phyloP scores from a whole-genome alignment of 768 basidiomycete species.

The Guyanaporus albipodus region DNA sequence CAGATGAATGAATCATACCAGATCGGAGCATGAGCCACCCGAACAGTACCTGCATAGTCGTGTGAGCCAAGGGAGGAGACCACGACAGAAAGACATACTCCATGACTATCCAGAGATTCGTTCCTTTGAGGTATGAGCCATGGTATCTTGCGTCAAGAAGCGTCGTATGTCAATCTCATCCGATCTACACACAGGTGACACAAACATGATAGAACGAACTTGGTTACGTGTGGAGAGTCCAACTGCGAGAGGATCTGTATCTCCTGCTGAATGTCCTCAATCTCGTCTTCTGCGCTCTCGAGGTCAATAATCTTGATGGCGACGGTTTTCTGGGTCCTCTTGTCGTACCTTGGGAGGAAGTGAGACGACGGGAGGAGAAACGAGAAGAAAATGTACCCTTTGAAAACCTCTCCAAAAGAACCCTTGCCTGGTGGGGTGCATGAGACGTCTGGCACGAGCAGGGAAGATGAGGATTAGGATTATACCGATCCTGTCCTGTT shows the following conservation, averaged over 20 bases:
- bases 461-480: slow-evolving; percentile 11
- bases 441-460: slow-evolving; percentile 18
- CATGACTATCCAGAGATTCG: slow-evolving; percentile 99
- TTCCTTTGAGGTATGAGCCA: slow-evolving; percentile 93
- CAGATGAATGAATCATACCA: slow-evolving; percentile 53
- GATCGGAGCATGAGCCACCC: slow-evolving; percentile 95
- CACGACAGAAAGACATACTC: slow-evolving; percentile 51
- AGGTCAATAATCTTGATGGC: slow-evolving; percentile 99
- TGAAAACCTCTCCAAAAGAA: slow-evolving; percentile 99
- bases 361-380: slow-evolving; percentile 5
- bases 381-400: slow-evolving; percentile 59
- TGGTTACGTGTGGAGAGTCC: slow-evolving; percentile 94
- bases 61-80: slow-evolving; percentile 8
- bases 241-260: slow-evolving; percentile 97
- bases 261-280: slow-evolving; percentile 99
- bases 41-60: slow-evolving; percentile 74
- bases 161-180: slow-evolving; percentile 30
- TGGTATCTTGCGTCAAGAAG: slow-evolving; percentile 64
- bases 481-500: slow-evolving; percentile 94
- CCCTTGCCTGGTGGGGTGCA: slow-evolving; percentile 72
- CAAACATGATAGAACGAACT: slow-evolving; percentile 50
- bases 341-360: slow-evolving; percentile 70
- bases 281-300: slow-evolving; percentile 98
- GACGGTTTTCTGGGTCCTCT: slow-evolving; percentile 92
- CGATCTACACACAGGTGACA: slow-evolving; percentile 26